phyloP scores from a whole-genome alignment of 2,329 filamentous ascomycete genomes.

The Beauveria medogensis region DNA sequence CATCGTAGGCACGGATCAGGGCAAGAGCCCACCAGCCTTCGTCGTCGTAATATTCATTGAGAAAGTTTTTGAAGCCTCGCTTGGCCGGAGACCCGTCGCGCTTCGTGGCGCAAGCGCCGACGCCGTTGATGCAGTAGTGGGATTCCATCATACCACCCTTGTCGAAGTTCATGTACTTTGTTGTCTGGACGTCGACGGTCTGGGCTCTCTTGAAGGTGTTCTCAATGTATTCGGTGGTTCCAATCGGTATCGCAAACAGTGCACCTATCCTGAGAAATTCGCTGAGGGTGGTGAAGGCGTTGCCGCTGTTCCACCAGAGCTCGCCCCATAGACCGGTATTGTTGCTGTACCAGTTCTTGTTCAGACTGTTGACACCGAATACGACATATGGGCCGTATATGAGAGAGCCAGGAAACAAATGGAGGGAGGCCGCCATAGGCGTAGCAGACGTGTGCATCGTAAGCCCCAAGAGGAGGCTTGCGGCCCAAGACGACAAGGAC shows the following conservation, averaged over 20 bases:
- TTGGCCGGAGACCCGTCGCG: slow-evolving; percentile 23
- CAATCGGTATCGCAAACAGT: slow-evolving; percentile 26
- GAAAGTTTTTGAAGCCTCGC: slow-evolving; percentile 32
- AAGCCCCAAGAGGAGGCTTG: neutral
- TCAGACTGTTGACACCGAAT: slow-evolving; percentile 36
- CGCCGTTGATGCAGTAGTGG: slow-evolving; percentile 26
- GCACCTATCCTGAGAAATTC: slow-evolving; percentile 39
- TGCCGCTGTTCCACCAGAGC: slow-evolving; percentile 68
- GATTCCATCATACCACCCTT: slow-evolving; percentile 29
- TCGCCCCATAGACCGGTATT: slow-evolving; percentile 55
- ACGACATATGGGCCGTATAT: slow-evolving; percentile 27
- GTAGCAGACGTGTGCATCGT: neutral
- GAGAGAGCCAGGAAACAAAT: slow-evolving; percentile 14
- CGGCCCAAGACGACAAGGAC: neutral
- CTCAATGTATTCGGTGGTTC: slow-evolving; percentile 31
- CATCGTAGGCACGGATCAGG: slow-evolving; percentile 48
- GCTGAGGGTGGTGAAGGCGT: slow-evolving; percentile 53
- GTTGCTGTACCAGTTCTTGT: slow-evolving; percentile 51
- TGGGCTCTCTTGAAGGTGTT: slow-evolving; percentile 41
- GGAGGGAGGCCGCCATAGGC: neutral
- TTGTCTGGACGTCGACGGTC: slow-evolving; percentile 26
- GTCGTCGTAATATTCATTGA: slow-evolving; percentile 51
- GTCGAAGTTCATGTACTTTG: slow-evolving; percentile 29
- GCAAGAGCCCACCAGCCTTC: slow-evolving; percentile 58
- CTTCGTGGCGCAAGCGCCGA: slow-evolving; percentile 7